phyloP scores from a whole-genome alignment of 2,329 filamentous ascomycete genomes.

The Phaeophleospora eucalypticola region DNA sequence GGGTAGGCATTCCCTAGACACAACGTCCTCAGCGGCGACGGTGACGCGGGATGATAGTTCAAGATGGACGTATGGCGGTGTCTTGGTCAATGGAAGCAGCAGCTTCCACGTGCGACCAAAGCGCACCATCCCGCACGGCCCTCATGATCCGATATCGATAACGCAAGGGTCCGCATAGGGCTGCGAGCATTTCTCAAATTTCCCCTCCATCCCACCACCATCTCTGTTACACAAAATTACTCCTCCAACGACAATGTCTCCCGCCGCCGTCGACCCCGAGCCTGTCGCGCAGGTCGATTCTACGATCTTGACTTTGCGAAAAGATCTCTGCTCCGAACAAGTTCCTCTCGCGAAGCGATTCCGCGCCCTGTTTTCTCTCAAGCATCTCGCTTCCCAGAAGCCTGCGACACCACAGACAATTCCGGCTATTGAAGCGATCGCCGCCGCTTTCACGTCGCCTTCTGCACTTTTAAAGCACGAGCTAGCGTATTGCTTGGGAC shows the following conservation, averaged over 20 bases:
- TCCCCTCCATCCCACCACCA: neutral
- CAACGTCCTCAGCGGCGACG: too few relatives aligned
- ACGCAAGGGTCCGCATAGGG: neutral
- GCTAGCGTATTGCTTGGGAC: constrained; percentile 92
- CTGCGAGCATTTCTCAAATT: neutral
- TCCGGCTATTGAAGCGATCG: constrained; percentile 73
- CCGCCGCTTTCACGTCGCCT: constrained; percentile 75
- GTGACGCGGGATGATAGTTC: neutral
- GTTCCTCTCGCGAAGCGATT: constrained; percentile 85
- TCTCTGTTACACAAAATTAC: neutral
- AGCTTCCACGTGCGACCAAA: too few relatives aligned
- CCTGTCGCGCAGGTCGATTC: too few relatives aligned
- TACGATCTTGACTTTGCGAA: constrained; percentile 62
- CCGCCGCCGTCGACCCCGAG: constrained; percentile 8
- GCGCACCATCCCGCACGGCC: neutral
- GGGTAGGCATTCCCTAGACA: constrained; percentile 51
- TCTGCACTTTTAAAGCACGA: constrained; percentile 95
- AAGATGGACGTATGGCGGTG: too few relatives aligned
- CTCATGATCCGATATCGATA: neutral
- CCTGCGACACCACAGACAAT: constrained; percentile 55
- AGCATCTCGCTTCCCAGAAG: constrained; percentile 74
- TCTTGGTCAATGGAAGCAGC: too few relatives aligned
- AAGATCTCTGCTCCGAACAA: constrained; percentile 73
- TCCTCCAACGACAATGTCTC: constrained; percentile 10
- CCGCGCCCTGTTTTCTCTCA: constrained; percentile 94